phyloP scores from a whole-genome alignment of 805 yeast species.

The Tetrapisispora iriomotensis region DNA sequence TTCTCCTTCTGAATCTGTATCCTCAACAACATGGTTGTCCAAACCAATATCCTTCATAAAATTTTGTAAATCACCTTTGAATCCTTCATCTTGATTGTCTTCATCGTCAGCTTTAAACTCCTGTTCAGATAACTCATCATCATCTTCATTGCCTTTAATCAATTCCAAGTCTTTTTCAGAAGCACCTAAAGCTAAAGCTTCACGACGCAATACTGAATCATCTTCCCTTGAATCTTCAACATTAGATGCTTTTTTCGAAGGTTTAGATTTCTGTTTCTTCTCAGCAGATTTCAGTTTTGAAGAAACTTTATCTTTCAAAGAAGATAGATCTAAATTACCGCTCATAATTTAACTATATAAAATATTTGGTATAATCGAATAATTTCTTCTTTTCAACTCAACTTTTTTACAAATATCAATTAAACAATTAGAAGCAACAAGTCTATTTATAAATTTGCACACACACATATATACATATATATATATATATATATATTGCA shows the following conservation, averaged over 20 bases:
- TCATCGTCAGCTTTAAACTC: slow-evolving; percentile 32
- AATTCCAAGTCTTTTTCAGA: slow-evolving; percentile 69
- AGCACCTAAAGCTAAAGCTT: slow-evolving; percentile 78
- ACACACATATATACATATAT: too few relatives aligned
- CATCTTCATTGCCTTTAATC: slow-evolving; percentile 45
- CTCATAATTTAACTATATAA: slow-evolving; percentile 4
- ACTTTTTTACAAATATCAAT: too few relatives aligned
- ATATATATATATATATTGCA: too few relatives aligned
- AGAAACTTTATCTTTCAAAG: slow-evolving; percentile 56
- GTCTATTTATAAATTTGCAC: too few relatives aligned
- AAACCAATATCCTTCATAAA: slow-evolving; percentile 66
- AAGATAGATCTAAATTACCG: slow-evolving; percentile 30
- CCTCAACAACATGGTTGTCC: slow-evolving; percentile 30
- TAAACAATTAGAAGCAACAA: too few relatives aligned
- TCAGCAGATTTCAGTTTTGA: slow-evolving; percentile 34
- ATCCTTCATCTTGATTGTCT: slow-evolving; percentile 28
- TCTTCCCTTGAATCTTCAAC: slow-evolving; percentile 8
- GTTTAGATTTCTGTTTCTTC: slow-evolving; percentile 15
- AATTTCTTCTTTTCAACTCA: too few relatives aligned
- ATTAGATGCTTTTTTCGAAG: slow-evolving; percentile 10
- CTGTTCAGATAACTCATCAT: slow-evolving; percentile 33
- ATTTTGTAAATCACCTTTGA: slow-evolving; percentile 45
- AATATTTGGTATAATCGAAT: slow-evolving; percentile 1
- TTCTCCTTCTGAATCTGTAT: slow-evolving; percentile 26
- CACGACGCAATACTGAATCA: slow-evolving; percentile 45